Conservation (phyloP, 164 flowering plant genomes). For the Kingdonia uniflora region DNA sequence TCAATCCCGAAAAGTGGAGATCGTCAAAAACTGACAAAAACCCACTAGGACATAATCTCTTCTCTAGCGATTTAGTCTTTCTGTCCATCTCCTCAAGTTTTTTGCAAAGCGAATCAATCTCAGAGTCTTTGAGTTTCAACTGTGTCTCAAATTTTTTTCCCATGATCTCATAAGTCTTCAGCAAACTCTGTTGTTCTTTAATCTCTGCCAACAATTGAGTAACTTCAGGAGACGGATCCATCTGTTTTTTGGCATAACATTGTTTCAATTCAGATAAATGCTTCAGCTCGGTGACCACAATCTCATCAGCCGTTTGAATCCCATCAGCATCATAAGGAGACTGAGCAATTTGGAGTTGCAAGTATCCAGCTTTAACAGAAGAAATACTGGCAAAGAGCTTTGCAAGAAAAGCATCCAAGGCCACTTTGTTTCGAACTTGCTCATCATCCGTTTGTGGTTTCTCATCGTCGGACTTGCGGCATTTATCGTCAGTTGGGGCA, state of each 20-base stretch:
- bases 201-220: constrained; percentile 61
- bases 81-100: constrained; percentile 23
- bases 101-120: constrained; percentile 21
- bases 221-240: constrained; percentile 66
- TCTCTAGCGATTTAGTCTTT: constrained; percentile 38
- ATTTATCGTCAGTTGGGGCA: constrained; percentile 29
- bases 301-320: constrained; percentile 59
- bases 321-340: constrained; percentile 58
- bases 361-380: constrained; percentile 83
- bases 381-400: constrained; percentile 72
- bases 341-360: constrained; percentile 84
- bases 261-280: constrained; percentile 61
- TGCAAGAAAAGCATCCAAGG: constrained; percentile 61
- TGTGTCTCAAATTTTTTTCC: constrained; percentile 48
- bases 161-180: constrained; percentile 68
- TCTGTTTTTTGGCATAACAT: constrained; percentile 43
- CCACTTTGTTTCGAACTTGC: constrained; percentile 23
- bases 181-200: constrained; percentile 70
- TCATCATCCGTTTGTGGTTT: constrained; percentile 23
- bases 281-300: constrained; percentile 54
- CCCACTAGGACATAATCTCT: constrained; percentile 46
- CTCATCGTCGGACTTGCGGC: constrained; percentile 22
- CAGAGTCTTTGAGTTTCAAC: constrained; percentile 29
- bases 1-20: constrained; percentile 31
- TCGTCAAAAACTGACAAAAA: constrained; percentile 30